Evolutionary conservation across 805 yeast genomes (phyloP).

Genomic region (Cyberlindnera galapagoensis): DNA sequence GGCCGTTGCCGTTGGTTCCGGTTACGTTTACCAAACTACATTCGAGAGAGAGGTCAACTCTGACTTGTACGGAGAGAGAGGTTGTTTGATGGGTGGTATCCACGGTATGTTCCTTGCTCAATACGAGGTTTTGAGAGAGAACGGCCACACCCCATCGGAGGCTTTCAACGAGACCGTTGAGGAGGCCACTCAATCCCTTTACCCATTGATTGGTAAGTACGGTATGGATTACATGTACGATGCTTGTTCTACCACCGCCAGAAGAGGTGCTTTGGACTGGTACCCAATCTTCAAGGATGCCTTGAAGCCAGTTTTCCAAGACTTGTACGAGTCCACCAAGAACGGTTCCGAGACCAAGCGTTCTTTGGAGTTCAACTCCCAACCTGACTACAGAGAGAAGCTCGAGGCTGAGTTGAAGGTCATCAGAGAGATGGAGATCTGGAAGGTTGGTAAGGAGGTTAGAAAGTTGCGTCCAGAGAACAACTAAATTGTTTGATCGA

Average conservation of each 20-base stretch:
- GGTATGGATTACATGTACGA: slow-evolving; percentile 99
- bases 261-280: slow-evolving; percentile 99
- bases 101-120: slow-evolving; percentile 99
- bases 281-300: slow-evolving; percentile 98
- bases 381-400: slow-evolving; percentile 94
- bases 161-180: slow-evolving; percentile 99
- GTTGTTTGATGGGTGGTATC: slow-evolving; percentile 99
- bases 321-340: slow-evolving; percentile 90
- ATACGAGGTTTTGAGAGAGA: slow-evolving; percentile 99
- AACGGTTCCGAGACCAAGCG: slow-evolving; percentile 97
- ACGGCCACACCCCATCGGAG: slow-evolving; percentile 99
- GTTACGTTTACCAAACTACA: slow-evolving; percentile 99
- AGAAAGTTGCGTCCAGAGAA: slow-evolving; percentile 99
- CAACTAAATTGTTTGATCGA: slow-evolving; percentile 45
- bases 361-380: slow-evolving; percentile 97
- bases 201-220: slow-evolving; percentile 98
- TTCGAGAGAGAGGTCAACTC: slow-evolving; percentile 99
- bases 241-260: slow-evolving; percentile 99
- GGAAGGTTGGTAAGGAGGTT: slow-evolving; percentile 99
- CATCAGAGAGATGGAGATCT: slow-evolving; percentile 98
- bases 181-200: slow-evolving; percentile 98
- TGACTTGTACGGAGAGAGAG: slow-evolving; percentile 99
- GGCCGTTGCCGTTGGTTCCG: slow-evolving; percentile 99
- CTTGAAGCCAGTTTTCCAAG: slow-evolving; percentile 96
- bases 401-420: slow-evolving; percentile 88